phyloP scores from a whole-genome alignment of 1,284 basidiomycete species.

The Athelia sp. region DNA sequence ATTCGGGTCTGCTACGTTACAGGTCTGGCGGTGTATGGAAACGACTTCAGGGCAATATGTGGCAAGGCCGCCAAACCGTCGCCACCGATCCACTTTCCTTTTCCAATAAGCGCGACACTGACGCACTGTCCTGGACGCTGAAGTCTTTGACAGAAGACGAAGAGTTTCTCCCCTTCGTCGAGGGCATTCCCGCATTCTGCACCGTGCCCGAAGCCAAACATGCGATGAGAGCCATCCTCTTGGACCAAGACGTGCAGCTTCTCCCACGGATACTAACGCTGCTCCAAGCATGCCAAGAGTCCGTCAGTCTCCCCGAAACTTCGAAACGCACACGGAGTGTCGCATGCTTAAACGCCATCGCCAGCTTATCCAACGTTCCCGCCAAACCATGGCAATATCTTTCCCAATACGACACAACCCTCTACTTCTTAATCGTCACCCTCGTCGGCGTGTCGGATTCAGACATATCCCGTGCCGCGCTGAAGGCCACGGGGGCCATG shows the following conservation, averaged over 20 bases:
- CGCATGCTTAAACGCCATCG: background rate
- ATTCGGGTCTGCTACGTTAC: background rate
- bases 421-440: too few relatives aligned
- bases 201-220: background rate
- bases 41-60: too few relatives aligned
- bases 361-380: too few relatives aligned
- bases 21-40: too few relatives aligned
- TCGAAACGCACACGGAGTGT: background rate
- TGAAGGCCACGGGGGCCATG: too few relatives aligned
- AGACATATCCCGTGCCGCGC: too few relatives aligned
- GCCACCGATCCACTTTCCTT: background rate
- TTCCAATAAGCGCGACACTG: too few relatives aligned
- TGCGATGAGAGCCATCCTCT: background rate
- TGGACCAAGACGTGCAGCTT: background rate
- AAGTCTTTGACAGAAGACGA: conserved; percentile 5
- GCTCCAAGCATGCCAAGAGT: background rate
- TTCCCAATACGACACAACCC: too few relatives aligned
- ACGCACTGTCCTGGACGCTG: conserved; percentile 6
- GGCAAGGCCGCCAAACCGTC: too few relatives aligned
- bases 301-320: background rate
- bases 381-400: too few relatives aligned
- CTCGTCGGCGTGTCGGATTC: too few relatives aligned
- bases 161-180: conserved; percentile 9
- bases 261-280: background rate
- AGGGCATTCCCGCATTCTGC: conserved; percentile 7